Evolutionary conservation across 2,329 filamentous ascomycete species (phyloP), one percentile per base, ranked within the genome.

Genomic region (Capronia epimyces): DNA sequence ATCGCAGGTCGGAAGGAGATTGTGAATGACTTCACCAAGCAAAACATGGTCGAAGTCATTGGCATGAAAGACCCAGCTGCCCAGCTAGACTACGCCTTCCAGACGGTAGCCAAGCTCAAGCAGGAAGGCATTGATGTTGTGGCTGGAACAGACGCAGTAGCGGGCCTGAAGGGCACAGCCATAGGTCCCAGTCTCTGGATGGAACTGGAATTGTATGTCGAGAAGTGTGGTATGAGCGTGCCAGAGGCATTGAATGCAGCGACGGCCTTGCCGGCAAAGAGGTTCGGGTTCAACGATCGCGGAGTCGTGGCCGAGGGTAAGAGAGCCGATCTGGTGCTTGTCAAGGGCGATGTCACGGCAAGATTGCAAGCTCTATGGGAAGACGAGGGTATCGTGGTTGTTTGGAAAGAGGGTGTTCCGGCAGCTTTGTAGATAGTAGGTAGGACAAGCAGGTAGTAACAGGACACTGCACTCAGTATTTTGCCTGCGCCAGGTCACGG

Each of bases 91-190:
- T 53, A 60, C 31, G 56, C 51, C 10, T 56, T 55, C 25, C 42
- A 60, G 29, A 57, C 57, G 10, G 43, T 62, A 25, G 52, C 36
- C 16, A 52, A 50, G 29, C 54, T 64, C 18, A 58, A 62, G 31
- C 49, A 56, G 22, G 56, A 53, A 15, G 62, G 62, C 3, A 58
- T 66, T n/a, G 62, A 64, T 31, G 55, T 66, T 29, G 57, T 67
- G n/a, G 64, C 63, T 1, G 64, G 65, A 3, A 67, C 65, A 10
- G 64, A 67, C 50, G 54, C 62, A 1, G 57, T 62, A 13, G 55
- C 55, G 8, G 53, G 54, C 1, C 50, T 60, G n/a, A 52, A 56
- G 25, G 57, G 60, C 2, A 57, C 57, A 3, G 54, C 50, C 8
- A 58, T 62, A 20, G 58, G 57, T 13, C 55, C 60, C 10, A 54